These are phyloP conservation scores for Cordyceps pruinosa DNA, from an alignment of 2,329 filamentous ascomycete species.

Conservation along the genomic window DNA sequence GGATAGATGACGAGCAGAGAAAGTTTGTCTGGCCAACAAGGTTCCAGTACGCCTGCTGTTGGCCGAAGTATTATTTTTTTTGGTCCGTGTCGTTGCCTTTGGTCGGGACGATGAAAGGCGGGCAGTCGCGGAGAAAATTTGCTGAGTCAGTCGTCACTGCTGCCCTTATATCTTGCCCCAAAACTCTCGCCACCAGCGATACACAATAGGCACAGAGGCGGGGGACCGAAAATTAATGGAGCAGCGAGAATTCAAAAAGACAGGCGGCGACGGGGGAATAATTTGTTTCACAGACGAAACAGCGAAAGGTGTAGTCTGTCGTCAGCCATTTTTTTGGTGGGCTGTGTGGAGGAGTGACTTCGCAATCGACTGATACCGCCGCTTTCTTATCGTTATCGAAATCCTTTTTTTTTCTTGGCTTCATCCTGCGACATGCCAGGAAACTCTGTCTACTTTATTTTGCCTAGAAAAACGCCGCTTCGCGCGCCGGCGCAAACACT, in stretches of 20 bases:
- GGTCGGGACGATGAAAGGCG: slow-evolving; percentile 16
- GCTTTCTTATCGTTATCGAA: slow-evolving; percentile 10
- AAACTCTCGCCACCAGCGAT: slow-evolving; percentile 29
- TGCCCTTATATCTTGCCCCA: slow-evolving; percentile 37
- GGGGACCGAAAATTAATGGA: slow-evolving; percentile 18
- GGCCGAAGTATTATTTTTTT: background rate
- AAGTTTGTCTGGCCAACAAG: background rate
- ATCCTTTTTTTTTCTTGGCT: slow-evolving; percentile 2
- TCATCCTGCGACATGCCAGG: background rate
- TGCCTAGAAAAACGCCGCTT: background rate
- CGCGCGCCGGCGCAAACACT: background rate
- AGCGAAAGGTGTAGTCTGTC: background rate
- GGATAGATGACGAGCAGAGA: too few species aligned
- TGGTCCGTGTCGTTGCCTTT: background rate
- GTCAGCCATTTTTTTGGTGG: slow-evolving; percentile 9
- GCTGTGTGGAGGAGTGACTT: slow-evolving; percentile 5
- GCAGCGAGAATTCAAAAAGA: slow-evolving; percentile 17
- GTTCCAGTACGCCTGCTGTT: background rate
- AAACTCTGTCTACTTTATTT: background rate
- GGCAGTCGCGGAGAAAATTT: slow-evolving; percentile 34
- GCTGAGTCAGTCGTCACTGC: slow-evolving; percentile 31
- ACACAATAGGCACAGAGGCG: slow-evolving; percentile 30
- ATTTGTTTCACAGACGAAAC: background rate
- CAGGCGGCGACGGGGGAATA: background rate
- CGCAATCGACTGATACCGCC: background rate